Evolutionary conservation across 1,284 basidiomycete species (phyloP), one percentile per base, ranked within the genome.

Genomic region (Trichosporon coremiiforme): DNA sequence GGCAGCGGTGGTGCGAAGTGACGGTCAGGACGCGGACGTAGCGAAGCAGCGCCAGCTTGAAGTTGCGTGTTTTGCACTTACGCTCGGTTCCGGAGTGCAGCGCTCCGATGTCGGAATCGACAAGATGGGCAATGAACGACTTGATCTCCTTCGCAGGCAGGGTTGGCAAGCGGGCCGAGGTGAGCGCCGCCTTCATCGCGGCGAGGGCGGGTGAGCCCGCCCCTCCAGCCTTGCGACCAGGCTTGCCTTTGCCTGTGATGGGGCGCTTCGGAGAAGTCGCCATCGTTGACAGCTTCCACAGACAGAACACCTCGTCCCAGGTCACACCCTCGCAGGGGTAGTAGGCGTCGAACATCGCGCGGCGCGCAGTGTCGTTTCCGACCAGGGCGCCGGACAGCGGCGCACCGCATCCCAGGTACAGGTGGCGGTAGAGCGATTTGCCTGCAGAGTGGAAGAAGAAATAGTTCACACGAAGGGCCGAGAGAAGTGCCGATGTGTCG

Each of bases 1-100:
- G 1, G 33, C 67, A 68, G 50, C 35, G 33, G 67, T 68, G 67
- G 25, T 68, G 67, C 10, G 22, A 25, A 22, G 33, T 7, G 25
- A 68, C 50, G 10, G 67, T 65, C 8, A 68, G 45, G 5, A 68
- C 67, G 17, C 50, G 47, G 25, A 68, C 67, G 22, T 45, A n/a
- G 35, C 20, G 15, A 15, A 68, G 67, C 1, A 68, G 50, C 10
- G n/a, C 17, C 5, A 25, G 22, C 53, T 68, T 68, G 63, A 64
- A 38, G 63, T 62, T 67, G 20, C 47, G 47, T 20, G 47, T 53
- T 20, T 53, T 53, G 47, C 47, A 20, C 47, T 53, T 53, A 7
- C 47, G n/a, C 3, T 3, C 9, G 9, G 47, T 4, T 9, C 47
- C 20, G 8, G 47, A 10, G 20, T 53, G 47, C 20, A 22, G 20